Percentiles rank a stretch among this genome's conserved stretches.
phyloP scores from a whole-genome alignment of 2,329 filamentous ascomycete species.

The Xylariaceae sp. region DNA sequence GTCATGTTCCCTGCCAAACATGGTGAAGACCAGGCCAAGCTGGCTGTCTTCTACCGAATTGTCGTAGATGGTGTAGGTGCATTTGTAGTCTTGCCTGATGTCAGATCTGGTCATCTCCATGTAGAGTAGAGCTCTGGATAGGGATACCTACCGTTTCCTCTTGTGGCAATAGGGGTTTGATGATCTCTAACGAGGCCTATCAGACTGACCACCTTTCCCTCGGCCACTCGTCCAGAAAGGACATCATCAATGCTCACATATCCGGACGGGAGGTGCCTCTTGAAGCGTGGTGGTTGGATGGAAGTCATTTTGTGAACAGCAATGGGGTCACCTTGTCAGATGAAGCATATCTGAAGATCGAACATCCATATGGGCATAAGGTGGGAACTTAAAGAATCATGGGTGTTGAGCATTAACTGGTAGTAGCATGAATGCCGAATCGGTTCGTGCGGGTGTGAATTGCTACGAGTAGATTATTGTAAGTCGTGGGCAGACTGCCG shows the following conservation, averaged over 20 bases:
- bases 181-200: constrained; percentile 68
- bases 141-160: constrained; percentile 42
- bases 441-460: too few relatives aligned
- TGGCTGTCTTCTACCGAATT: constrained; percentile 43
- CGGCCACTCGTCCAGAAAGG: constrained; percentile 35
- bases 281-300: constrained; percentile 6
- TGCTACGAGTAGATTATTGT: too few relatives aligned
- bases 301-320: constrained; percentile 18
- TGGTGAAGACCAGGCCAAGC: constrained; percentile 45
- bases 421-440: background rate
- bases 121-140: background rate
- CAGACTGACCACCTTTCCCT: constrained; percentile 46
- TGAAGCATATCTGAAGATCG: background rate
- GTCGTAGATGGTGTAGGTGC: constrained; percentile 57
- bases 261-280: constrained; percentile 25
- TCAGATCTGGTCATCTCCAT: constrained; percentile 10
- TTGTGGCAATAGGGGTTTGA: constrained; percentile 47
- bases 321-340: background rate
- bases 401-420: background rate
- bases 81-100: constrained; percentile 50
- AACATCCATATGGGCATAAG: background rate
- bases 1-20: constrained; percentile 51
- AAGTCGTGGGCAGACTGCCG: too few relatives aligned
- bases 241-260: constrained; percentile 42
- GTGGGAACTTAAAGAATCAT: background rate